A percentile compares a stretch with the other conserved stretches of the same genome.
Evolutionary conservation across 78 protist species (phyloP).

Genomic region (Trichosphaerium sp.): DNA sequence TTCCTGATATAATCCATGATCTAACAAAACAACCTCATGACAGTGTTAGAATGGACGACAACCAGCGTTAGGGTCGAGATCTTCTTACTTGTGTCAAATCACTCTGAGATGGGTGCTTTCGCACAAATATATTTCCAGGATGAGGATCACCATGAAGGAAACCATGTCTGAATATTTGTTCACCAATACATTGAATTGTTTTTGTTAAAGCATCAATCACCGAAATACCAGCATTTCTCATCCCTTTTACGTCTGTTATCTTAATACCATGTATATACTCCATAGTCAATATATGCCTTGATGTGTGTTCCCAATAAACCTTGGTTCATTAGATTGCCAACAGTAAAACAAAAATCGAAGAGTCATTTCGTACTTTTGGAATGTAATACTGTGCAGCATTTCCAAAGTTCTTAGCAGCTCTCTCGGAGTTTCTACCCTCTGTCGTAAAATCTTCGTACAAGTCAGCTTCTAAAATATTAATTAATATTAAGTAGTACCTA

Average conservation of each 20-base stretch:
- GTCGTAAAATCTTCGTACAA: constrained; percentile 16
- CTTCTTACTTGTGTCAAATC: constrained; percentile 13
- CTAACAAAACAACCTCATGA: constrained; percentile 37
- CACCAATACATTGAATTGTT: constrained; percentile 11
- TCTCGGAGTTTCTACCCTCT: constrained; percentile 41
- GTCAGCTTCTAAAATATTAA: neutral
- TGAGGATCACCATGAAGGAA: constrained; percentile 52
- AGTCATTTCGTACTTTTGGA: constrained; percentile 16
- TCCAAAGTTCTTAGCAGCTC: constrained; percentile 19
- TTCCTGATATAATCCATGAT: constrained; percentile 48
- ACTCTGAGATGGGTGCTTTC: neutral
- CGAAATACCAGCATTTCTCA: constrained; percentile 17
- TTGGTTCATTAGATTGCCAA: neutral
- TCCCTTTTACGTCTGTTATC: constrained; percentile 23
- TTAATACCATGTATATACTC: constrained; percentile 52
- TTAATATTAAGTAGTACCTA: neutral
- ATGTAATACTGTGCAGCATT: constrained; percentile 12
- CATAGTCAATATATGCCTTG: constrained; percentile 45
- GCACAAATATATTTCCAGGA: neutral
- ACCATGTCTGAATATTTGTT: constrained; percentile 41
- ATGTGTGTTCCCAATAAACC: constrained; percentile 24
- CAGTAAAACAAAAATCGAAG: neutral
- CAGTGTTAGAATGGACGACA: neutral
- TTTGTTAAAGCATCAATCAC: constrained; percentile 3
- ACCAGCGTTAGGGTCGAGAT: constrained; percentile 38